Base-by-base conservation (phyloP, 2,329 filamentous ascomycete species). In the Gnomoniopsis sp. region DNA sequence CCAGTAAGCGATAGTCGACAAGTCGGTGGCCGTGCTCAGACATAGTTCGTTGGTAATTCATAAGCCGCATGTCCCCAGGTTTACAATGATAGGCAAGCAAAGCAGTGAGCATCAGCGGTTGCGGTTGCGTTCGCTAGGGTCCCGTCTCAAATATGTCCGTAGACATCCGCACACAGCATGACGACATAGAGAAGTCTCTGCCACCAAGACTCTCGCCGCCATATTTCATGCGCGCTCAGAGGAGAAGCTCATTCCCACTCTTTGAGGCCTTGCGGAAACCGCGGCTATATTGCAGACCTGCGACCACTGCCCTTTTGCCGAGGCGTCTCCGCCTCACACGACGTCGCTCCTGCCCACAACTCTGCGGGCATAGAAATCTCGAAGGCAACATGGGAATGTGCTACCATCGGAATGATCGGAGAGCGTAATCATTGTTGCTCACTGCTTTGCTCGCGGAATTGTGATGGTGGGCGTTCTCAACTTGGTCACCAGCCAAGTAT, bases 371-470 rank as follows among this genome's bases (percentile, higher is more conserved):
- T 43, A 53, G 34, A 7, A 34, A 44, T 11, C 30, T 58, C 44
- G 30, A 49, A 33, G 19, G 15, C 17, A 49, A 21, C 14, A 46
- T 26, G 47, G 26, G 41, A 36, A 38, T 34, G 19, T 47, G 36
- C 48, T 53, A 30, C 50, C 55, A 38, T n/a, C 14, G 41, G 49
- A 44, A n/a, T 43, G 57, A 36, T 50, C 52, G 34, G n/a, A 53
- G 43, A 53, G 30, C 33, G 49, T 41, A 61, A 65, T 65, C 66
- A 64, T 66, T 70, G 65, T 61, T 77, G 77, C 77, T 79, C 79
- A 80, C 78, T 81, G 79, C 78, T 74, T 67, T 79, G 78, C 79
- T 81, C 77, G 75, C 71, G 43, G 52, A 46, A 46, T 58, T 41
- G 38, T 54, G 53, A 30, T 75, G 69, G 69, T 67, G 66, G 65